Conservation (phyloP, 1,139 yeast species). For the Candida sanyaensis region DNA sequence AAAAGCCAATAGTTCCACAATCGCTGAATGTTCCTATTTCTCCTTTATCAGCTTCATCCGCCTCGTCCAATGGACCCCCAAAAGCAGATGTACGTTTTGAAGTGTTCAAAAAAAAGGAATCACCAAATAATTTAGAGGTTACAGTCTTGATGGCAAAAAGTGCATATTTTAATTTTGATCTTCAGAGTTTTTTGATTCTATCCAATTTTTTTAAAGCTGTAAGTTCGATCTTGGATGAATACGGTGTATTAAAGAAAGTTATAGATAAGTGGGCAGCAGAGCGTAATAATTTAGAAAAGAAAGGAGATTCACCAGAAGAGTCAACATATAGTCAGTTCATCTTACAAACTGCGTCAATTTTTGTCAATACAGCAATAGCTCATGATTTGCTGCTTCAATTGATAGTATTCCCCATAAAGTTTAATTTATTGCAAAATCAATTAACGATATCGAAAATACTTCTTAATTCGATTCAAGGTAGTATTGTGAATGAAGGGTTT, state of each 20-base stretch:
- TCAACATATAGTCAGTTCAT: conserved; percentile 19
- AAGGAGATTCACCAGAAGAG: neutral
- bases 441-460: conserved; percentile 33
- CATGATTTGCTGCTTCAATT: conserved; percentile 16
- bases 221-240: conserved; percentile 11
- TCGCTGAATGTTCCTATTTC: conserved; percentile 9
- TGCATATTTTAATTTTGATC: conserved; percentile 34
- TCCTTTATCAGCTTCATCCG: conserved; percentile 10
- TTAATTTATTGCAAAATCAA: conserved; percentile 29
- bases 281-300: neutral
- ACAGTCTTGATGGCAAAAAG: conserved; percentile 50
- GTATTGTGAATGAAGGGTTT: conserved; percentile 13
- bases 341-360: conserved; percentile 36
- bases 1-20: conserved; percentile 8
- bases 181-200: conserved; percentile 18
- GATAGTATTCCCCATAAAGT: conserved; percentile 39
- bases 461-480: conserved; percentile 17
- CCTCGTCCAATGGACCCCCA: conserved; percentile 8
- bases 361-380: conserved; percentile 16
- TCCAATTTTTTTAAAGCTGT: conserved; percentile 15
- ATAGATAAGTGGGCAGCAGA: conserved; percentile 13
- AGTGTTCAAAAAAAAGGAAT: conserved; percentile 30
- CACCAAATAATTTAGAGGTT: conserved; percentile 27
- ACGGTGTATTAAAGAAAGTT: conserved; percentile 11
- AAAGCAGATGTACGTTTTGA: conserved; percentile 59